Evolutionary conservation across 1,284 basidiomycete genomes (phyloP), one percentile per base, ranked within the genome.

Genomic region (Xanthoconium separans): DNA sequence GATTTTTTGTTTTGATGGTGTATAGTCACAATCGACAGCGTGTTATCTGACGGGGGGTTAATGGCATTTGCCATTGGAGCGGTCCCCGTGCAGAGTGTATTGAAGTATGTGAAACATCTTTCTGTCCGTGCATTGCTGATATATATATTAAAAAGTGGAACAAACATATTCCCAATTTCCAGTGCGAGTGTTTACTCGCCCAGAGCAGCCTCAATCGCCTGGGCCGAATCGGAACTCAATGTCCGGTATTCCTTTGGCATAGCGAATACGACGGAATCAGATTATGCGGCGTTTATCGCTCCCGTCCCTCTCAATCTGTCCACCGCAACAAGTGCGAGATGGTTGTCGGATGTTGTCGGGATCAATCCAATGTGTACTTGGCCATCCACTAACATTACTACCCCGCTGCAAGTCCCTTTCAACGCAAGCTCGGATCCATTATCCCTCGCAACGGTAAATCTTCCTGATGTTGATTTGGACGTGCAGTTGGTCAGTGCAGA

Each of bases 301-400:
- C 68, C 65, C 11, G 16, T 41, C 0, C 68, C 65, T 15, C 39
- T 56, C 18, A 22, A 58, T 30, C 37, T 68, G 11, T n/a, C 61
- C 12, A 53, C 53, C 5, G 33, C 58, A 4, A 63, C 61, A 11
- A 56, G 16, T 3, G 65, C 68, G 22, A 64, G 65, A 51, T 68
- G 68, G 65, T 30, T 70, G 24, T 59, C 61, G 16, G 65, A 70
- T 36, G 63, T 70, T 11, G 55, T 66, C 2, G 58, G 63, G 42
- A 36, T 70, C 33, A 62, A 66, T 29, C 65, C 65, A 3, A 43
- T 24, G 3, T 68, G 65, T 43, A 58, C 63, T 24, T 68, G 66
- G 68, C 56, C 66, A 24, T 51, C 57, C 33, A 64, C 66, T 12
- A 70, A 68, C 42, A 24, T 67, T n/a, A 66, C 66, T 2, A 2